These are phyloP conservation scores for Phylloporus sp. DNA, from an alignment of 768 basidiomycete genomes.

Conservation along the genomic window DNA sequence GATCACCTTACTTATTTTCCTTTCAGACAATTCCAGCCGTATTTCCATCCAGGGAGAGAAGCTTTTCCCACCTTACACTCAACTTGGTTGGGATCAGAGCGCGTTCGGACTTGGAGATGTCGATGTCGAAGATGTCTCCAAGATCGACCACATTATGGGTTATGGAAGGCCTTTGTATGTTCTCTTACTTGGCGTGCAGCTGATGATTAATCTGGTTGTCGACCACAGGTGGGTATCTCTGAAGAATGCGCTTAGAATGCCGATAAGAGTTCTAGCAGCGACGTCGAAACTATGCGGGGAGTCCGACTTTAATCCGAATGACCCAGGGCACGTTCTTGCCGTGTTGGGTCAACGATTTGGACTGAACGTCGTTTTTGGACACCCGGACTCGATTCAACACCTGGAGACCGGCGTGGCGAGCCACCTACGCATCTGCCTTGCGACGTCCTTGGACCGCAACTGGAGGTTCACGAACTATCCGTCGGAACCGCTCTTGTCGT, in stretches of 20 bases:
- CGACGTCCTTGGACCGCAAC: constrained; percentile 4
- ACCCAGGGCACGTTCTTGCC: not conserved
- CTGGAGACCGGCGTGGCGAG: constrained; percentile 8
- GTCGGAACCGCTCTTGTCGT: constrained; percentile 17
- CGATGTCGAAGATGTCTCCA: not conserved
- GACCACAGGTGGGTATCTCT: constrained; percentile 7
- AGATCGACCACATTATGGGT: not conserved
- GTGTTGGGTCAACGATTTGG: constrained; percentile 5
- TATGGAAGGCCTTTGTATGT: constrained; percentile 2
- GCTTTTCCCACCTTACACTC: constrained; percentile 7
- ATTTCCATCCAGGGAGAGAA: not conserved
- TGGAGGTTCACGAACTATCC: constrained; percentile 15
- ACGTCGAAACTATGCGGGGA: not conserved
- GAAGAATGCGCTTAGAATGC: not conserved
- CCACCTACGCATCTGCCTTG: constrained; percentile 11
- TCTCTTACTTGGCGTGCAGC: not conserved
- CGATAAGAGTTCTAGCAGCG: not conserved
- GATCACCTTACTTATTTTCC: not conserved
- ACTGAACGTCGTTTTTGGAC: constrained; percentile 2
- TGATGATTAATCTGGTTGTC: not conserved
- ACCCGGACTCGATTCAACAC: not conserved
- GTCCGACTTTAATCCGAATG: not conserved
- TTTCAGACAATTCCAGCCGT: constrained; percentile 8
- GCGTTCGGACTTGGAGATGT: not conserved
- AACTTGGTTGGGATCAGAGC: constrained; percentile 16